Conservation (phyloP, 2,329 filamentous ascomycete genomes). For the Plectosphaerella cucumerina region DNA sequence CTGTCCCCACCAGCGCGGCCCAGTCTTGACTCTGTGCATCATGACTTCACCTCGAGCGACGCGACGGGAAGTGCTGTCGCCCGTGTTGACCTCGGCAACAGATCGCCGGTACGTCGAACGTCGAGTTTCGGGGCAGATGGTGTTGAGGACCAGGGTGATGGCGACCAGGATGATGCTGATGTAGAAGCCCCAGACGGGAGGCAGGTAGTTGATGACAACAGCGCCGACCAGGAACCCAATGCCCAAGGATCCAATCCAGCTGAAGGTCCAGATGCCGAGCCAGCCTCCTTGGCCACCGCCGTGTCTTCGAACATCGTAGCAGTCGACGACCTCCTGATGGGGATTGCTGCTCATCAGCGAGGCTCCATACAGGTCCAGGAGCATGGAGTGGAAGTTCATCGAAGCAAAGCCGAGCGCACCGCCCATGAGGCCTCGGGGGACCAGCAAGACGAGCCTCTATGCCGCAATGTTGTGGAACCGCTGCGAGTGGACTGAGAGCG, state of each 20-base stretch:
- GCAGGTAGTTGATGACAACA: conserved; percentile 58
- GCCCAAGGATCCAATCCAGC: conserved; percentile 67
- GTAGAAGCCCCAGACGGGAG: conserved; percentile 73
- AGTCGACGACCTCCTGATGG: conserved; percentile 66
- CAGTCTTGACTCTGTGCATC: conserved; percentile 68
- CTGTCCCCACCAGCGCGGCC: conserved; percentile 73
- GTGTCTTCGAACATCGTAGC: conserved; percentile 66
- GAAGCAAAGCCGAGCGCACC: conserved; percentile 68
- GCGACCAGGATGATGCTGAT: conserved; percentile 65
- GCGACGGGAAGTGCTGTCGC: conserved; percentile 47
- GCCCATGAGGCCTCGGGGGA: conserved; percentile 63
- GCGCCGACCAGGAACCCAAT: conserved; percentile 71
- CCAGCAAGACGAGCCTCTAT: conserved; percentile 58
- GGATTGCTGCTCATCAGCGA: conserved; percentile 69
- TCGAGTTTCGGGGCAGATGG: conserved; percentile 68
- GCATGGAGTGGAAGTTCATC: conserved; percentile 69
- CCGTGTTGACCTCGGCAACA: conserved; percentile 58
- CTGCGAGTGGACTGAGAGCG: conserved; percentile 55
- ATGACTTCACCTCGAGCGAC: conserved; percentile 71
- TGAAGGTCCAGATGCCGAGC: conserved; percentile 76
- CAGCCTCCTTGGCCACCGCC: conserved; percentile 78
- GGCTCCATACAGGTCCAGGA: conserved; percentile 73
- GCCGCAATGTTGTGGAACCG: conserved; percentile 50
- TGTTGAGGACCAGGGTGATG: conserved; percentile 62
- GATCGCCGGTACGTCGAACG: conserved; percentile 65